A percentile compares a stretch with the other conserved stretches of the same genome.
These are phyloP conservation scores for Epichloe hybrida DNA, from an alignment of 2,329 filamentous ascomycete genomes.

Conservation along the genomic window DNA sequence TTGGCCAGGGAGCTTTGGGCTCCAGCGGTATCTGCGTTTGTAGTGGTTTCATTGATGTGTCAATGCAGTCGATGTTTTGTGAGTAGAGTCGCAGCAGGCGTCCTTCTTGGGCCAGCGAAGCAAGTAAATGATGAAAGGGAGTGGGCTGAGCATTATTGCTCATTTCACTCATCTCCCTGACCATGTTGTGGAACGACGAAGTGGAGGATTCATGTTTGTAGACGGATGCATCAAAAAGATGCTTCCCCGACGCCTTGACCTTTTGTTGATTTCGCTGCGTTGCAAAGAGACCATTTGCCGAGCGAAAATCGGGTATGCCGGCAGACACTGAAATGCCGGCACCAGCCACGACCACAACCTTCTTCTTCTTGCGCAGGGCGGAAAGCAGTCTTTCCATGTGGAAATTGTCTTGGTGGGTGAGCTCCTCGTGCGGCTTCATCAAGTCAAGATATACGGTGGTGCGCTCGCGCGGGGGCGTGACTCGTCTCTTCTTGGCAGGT, in stretches of 20 bases:
- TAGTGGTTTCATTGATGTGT: slow-evolving; percentile 69
- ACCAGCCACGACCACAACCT: slow-evolving; percentile 92
- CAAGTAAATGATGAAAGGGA: slow-evolving; percentile 83
- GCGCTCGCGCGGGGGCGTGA: slow-evolving; percentile 47
- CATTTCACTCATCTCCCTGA: slow-evolving; percentile 74
- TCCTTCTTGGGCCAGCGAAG: slow-evolving; percentile 75
- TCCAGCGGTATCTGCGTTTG: slow-evolving; percentile 70
- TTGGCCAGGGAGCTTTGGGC: slow-evolving; percentile 79
- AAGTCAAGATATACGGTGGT: slow-evolving; percentile 77
- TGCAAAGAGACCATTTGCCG: slow-evolving; percentile 76
- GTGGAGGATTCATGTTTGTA: slow-evolving; percentile 88
- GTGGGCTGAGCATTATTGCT: slow-evolving; percentile 70
- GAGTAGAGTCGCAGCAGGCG: slow-evolving; percentile 84
- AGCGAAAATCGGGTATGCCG: slow-evolving; percentile 94
- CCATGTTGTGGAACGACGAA: slow-evolving; percentile 89
- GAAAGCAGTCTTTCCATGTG: slow-evolving; percentile 61
- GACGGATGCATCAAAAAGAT: slow-evolving; percentile 93
- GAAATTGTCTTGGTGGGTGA: slow-evolving; percentile 26
- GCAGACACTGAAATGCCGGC: slow-evolving; percentile 95
- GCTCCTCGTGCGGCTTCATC: slow-evolving; percentile 33
- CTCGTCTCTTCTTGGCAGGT: slow-evolving; percentile 63
- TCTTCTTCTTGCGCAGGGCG: slow-evolving; percentile 75
- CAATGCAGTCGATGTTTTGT: slow-evolving; percentile 93
- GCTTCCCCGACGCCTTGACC: slow-evolving; percentile 77
- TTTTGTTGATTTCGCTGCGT: slow-evolving; percentile 78